These are phyloP conservation scores for Parascedosporium putredinis DNA, from an alignment of 2,329 filamentous ascomycete genomes.

Conservation along the genomic window DNA sequence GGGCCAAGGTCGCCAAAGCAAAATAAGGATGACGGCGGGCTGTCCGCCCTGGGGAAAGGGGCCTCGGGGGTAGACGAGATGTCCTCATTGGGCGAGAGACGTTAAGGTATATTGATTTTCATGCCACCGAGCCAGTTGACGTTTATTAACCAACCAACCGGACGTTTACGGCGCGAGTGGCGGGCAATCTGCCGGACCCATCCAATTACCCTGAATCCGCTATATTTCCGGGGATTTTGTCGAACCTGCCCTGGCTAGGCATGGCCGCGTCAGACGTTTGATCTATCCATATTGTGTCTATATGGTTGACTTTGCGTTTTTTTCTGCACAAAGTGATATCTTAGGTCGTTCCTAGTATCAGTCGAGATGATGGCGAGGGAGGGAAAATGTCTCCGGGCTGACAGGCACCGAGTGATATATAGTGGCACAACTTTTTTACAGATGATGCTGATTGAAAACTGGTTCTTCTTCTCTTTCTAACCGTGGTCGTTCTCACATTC, in stretches of 20 bases:
- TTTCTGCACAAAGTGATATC: too few species aligned
- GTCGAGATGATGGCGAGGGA: neutral
- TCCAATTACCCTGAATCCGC: neutral
- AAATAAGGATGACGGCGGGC: neutral
- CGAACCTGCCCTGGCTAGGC: neutral
- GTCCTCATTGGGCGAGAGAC: neutral
- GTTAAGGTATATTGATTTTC: neutral
- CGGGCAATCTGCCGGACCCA: neutral
- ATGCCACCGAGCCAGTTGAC: neutral
- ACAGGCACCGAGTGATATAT: too few species aligned
- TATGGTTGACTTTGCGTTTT: neutral
- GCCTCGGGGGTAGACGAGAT: neutral
- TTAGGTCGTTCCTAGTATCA: neutral
- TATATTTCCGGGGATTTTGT: neutral
- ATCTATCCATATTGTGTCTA: neutral
- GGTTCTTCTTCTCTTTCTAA: too few species aligned
- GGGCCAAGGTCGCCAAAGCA: neutral
- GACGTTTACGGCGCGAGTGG: neutral
- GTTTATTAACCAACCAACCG: neutral
- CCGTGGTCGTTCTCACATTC: too few species aligned
- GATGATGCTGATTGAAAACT: too few species aligned
- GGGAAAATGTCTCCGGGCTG: too few species aligned
- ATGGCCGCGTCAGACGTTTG: neutral
- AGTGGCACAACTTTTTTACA: too few species aligned
- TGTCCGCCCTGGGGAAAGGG: too few species aligned